Base-by-base conservation (phyloP, 805 yeast species). In the Starmera quercuum region DNA sequence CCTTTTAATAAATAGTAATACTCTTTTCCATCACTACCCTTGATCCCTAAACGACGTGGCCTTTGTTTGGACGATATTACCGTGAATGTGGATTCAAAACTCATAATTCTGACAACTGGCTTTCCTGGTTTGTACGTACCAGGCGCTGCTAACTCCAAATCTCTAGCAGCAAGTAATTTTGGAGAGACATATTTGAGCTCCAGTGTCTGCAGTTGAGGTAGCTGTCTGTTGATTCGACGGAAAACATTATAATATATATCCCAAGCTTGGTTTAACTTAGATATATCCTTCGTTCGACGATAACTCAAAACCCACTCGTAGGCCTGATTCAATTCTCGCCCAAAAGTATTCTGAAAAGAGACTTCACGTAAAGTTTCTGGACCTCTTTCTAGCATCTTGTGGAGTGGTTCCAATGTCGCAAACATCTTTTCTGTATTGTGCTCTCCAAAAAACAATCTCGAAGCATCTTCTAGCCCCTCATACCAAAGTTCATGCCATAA, bases 401-500 rank as follows among this genome's bases (percentile, higher is more conserved):
- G 97, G 33, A 92, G 61, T 2, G 97, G 97, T 42, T 85, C 95
- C 33, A 92, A 59, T 1, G 87, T 87, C 13, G 84, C 78, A 58
- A 84, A 83, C 97, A 92, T 92, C 56, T 85, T 87, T 35, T 87
- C 95, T 10, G 90, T 83, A 51, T 92, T 87, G 47, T 86, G 92
- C 41, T 92, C 98, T 23, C 94, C 95, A 58, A 87, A 90, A 63
- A 81, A 92, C 33, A 83, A 71, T 38, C 96, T 68, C 4, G 96
- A 87, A 0, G 98, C 98, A 62, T 92, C 96, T 54, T 92, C 99
- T 21, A 92, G 66, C 3, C 95, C 97, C 59, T 90, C 97, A 47
- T 87, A 88, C 98, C 99, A 92, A 53, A 83, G 81, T 51, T 92
- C 99, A 50, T 87, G 95, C 97, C 98, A 88, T 39, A 92, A 60